A percentile compares a stretch with the other conserved stretches of the same genome.
Conservation (phyloP, 345 rosid genomes). For the Gossypium stocksii region DNA sequence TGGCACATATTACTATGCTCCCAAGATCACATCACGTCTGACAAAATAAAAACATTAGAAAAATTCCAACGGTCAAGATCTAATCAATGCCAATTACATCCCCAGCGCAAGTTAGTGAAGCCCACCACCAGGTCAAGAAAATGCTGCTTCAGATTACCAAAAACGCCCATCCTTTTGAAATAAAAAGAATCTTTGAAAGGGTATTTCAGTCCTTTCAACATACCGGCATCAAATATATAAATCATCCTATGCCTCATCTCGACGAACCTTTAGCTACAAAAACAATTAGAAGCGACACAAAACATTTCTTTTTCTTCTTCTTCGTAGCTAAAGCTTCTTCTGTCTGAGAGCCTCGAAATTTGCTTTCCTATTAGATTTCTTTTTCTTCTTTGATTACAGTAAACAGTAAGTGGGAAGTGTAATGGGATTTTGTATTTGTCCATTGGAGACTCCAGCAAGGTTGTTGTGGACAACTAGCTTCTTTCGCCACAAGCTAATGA, state of each 20-base stretch:
- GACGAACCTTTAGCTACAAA: slow-evolving; percentile 33
- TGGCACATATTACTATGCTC: slow-evolving; percentile 24
- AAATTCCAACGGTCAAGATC: slow-evolving; percentile 42
- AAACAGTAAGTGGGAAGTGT: slow-evolving; percentile 15
- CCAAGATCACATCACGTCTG: slow-evolving; percentile 7
- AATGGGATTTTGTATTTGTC: slow-evolving; percentile 90
- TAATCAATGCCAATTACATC: slow-evolving; percentile 19
- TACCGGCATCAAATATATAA: slow-evolving; percentile 21
- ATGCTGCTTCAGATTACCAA: slow-evolving; percentile 5
- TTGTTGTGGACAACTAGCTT: slow-evolving; percentile 92
- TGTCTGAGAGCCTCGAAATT: not conserved
- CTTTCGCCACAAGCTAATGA: slow-evolving; percentile 94
- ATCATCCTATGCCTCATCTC: slow-evolving; percentile 15
- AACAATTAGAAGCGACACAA: slow-evolving; percentile 17
- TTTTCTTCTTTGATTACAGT: not conserved
- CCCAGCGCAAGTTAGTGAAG: slow-evolving; percentile 25
- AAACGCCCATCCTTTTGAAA: not conserved
- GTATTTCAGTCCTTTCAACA: slow-evolving; percentile 14
- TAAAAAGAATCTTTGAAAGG: not conserved
- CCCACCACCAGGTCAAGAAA: not conserved
- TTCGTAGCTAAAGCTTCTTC: not conserved
- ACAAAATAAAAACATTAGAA: not conserved
- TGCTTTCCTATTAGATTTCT: not conserved
- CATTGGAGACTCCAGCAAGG: slow-evolving; percentile 83
- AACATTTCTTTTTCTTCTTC: not conserved